Conservation (phyloP, 805 yeast genomes). For the Starmera pachycereana region DNA sequence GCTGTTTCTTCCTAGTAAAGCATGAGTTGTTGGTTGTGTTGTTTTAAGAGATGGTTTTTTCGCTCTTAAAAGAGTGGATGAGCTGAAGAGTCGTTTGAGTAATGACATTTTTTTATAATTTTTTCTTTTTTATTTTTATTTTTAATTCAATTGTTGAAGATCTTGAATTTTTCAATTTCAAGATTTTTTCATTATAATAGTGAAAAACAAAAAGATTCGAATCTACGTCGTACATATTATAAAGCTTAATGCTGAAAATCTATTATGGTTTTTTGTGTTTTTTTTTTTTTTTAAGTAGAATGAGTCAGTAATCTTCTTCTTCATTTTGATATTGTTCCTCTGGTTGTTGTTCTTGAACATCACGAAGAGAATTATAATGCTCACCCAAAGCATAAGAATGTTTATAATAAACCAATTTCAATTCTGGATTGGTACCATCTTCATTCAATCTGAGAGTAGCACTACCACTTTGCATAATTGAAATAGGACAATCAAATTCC, state of each 20-base stretch:
- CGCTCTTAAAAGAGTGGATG: slow-evolving; percentile 3
- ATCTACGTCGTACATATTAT: background rate
- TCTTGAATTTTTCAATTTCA: background rate
- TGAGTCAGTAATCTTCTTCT: background rate
- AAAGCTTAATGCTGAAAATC: background rate
- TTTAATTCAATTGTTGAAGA: too few species aligned
- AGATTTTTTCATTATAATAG: background rate
- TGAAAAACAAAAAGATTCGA: background rate
- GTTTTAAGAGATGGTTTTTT: slow-evolving; percentile 8
- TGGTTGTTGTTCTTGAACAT: slow-evolving; percentile 27
- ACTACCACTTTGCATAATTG: slow-evolving; percentile 70
- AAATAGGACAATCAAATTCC: slow-evolving; percentile 63
- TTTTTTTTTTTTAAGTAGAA: background rate
- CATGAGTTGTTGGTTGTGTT: slow-evolving; percentile 4
- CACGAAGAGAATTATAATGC: slow-evolving; percentile 79
- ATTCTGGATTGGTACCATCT: slow-evolving; percentile 33
- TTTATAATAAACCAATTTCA: slow-evolving; percentile 72
- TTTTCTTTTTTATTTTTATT: too few species aligned
- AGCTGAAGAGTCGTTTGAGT: background rate
- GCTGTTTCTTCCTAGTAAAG: slow-evolving; percentile 18
- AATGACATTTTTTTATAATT: background rate
- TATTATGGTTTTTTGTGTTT: background rate
- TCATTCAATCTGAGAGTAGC: slow-evolving; percentile 57
- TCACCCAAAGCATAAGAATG: slow-evolving; percentile 88
- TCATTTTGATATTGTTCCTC: too few species aligned